These are phyloP conservation scores for Apiospora arundinis DNA, from an alignment of 2,329 filamentous ascomycete genomes.

Conservation along the genomic window DNA sequence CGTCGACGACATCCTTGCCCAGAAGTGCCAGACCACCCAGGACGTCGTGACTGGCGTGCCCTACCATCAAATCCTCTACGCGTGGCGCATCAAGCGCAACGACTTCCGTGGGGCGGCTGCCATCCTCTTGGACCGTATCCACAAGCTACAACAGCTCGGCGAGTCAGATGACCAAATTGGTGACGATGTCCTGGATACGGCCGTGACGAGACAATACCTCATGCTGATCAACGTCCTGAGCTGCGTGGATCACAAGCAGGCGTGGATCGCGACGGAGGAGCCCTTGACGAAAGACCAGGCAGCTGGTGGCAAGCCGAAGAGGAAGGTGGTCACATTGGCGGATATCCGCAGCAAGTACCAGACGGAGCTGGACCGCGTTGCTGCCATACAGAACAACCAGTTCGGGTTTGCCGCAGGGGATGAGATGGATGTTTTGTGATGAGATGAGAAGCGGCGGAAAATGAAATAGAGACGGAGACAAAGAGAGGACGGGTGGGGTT, in stretches of 20 bases:
- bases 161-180: slow-evolving; percentile 62
- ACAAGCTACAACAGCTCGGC: slow-evolving; percentile 64
- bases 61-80: slow-evolving; percentile 89
- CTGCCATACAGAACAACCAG: slow-evolving; percentile 85
- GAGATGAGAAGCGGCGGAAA: slow-evolving; percentile 10
- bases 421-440: slow-evolving; percentile 60
- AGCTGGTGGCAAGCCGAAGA: slow-evolving; percentile 50
- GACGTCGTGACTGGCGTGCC: slow-evolving; percentile 71
- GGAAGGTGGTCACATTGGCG: slow-evolving; percentile 82
- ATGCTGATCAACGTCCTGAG: slow-evolving; percentile 91
- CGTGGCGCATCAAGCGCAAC: slow-evolving; percentile 82
- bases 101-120: slow-evolving; percentile 84
- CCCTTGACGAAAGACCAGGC: slow-evolving; percentile 26
- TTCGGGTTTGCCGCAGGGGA: slow-evolving; percentile 73
- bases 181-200: slow-evolving; percentile 66
- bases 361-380: slow-evolving; percentile 85
- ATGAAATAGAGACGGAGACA: neutral
- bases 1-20: slow-evolving; percentile 79
- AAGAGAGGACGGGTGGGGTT: neutral
- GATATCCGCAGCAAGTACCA: slow-evolving; percentile 91
- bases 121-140: slow-evolving; percentile 67
- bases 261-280: slow-evolving; percentile 73
- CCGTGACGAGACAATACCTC: slow-evolving; percentile 79
- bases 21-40: slow-evolving; percentile 71
- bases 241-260: slow-evolving; percentile 79